These are phyloP conservation scores for Ascochyta pisi DNA, from an alignment of 2,329 filamentous ascomycete genomes.

Conservation along the genomic window DNA sequence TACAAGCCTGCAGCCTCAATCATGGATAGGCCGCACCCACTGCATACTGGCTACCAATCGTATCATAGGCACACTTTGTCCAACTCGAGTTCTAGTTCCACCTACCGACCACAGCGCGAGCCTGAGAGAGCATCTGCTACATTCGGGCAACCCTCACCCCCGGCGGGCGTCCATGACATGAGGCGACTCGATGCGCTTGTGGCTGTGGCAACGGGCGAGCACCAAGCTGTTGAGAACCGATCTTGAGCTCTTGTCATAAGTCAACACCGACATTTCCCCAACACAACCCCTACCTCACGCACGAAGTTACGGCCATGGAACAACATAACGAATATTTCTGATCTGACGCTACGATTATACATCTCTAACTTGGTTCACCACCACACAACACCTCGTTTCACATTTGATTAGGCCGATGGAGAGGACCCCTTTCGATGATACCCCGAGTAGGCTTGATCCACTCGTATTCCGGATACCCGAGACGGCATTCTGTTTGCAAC, in stretches of 20 bases:
- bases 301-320: constrained; percentile 34
- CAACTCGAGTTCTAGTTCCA: constrained; percentile 27
- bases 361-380: constrained; percentile 22
- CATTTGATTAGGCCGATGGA: constrained; percentile 30
- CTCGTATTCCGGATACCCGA: constrained; percentile 27
- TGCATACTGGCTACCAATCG: constrained; percentile 38
- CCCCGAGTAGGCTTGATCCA: constrained; percentile 34
- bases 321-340: constrained; percentile 28
- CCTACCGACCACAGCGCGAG: constrained; percentile 41
- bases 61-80: constrained; percentile 41
- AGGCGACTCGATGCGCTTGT: constrained; percentile 67
- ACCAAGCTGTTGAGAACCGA: constrained; percentile 44
- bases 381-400: constrained; percentile 21
- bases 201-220: constrained; percentile 69
- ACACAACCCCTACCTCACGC: constrained; percentile 12
- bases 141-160: constrained; percentile 44
- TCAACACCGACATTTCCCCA: not conserved
- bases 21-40: constrained; percentile 47
- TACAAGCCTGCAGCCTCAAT: constrained; percentile 47
- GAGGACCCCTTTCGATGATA: constrained; percentile 41
- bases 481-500: constrained; percentile 19
- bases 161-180: constrained; percentile 57
- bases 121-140: constrained; percentile 37
- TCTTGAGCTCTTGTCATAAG: constrained; percentile 10
- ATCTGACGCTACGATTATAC: constrained; percentile 23